phyloP scores from a whole-genome alignment of 2,329 filamentous ascomycete genomes.

The Fusarium metavorans region DNA sequence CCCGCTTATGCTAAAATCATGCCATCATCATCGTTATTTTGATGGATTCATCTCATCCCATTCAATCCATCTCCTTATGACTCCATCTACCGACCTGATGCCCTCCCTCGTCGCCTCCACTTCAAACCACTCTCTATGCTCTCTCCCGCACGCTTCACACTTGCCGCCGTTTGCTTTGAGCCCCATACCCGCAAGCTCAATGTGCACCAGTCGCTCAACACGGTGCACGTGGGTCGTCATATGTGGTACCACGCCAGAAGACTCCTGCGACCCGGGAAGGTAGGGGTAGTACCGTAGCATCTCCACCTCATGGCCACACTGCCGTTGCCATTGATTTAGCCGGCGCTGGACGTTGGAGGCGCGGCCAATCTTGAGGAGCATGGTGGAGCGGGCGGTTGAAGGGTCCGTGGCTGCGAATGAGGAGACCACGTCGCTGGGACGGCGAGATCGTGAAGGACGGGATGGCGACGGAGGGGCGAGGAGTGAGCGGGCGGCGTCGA shows the following conservation, averaged over 20 bases:
- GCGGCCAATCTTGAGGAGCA: conserved; percentile 75
- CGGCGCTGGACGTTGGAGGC: conserved; percentile 88
- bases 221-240: conserved; percentile 89
- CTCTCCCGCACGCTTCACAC: conserved; percentile 83
- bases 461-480: conserved; percentile 63
- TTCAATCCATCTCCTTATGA: conserved; percentile 85
- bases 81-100: conserved; percentile 73
- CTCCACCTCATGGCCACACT: conserved; percentile 90
- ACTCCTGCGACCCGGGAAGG: conserved; percentile 59
- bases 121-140: conserved; percentile 96
- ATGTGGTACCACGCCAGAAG: conserved; percentile 56
- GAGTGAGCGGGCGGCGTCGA: conserved; percentile 70
- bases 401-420: conserved; percentile 57
- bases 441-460: conserved; percentile 52
- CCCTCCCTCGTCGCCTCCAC: conserved; percentile 80
- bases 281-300: conserved; percentile 95
- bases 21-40: conserved; percentile 22
- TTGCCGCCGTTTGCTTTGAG: conserved; percentile 65
- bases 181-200: conserved; percentile 80
- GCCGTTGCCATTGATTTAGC: conserved; percentile 91
- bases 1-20: conserved; percentile 19
- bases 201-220: conserved; percentile 89
- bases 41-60: conserved; percentile 74
- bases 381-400: conserved; percentile 58
- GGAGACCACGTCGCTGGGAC: conserved; percentile 67